These are phyloP conservation scores for Tricholoma terreum DNA, from an alignment of 768 basidiomycete species.

Conservation along the genomic window DNA sequence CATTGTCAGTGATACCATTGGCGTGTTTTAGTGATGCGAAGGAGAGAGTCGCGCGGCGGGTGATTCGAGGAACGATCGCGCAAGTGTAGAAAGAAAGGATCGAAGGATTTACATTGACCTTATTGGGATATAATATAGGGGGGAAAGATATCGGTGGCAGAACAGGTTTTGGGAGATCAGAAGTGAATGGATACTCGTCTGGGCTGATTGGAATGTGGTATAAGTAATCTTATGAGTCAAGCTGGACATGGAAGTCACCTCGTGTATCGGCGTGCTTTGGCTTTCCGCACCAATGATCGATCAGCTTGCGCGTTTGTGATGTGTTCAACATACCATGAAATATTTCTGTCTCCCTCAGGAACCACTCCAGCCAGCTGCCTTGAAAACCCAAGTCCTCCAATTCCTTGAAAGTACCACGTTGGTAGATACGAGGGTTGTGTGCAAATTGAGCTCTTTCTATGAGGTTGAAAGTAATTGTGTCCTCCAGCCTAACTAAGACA, in stretches of 20 bases:
- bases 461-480: slow-evolving; percentile 97
- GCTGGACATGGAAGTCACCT: slow-evolving; percentile 48
- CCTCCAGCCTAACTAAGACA: slow-evolving; percentile 87
- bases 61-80: slow-evolving; percentile 87
- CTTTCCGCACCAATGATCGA: slow-evolving; percentile 37
- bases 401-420: slow-evolving; percentile 74
- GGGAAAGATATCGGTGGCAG: slow-evolving; percentile 74
- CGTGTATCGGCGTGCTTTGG: slow-evolving; percentile 92
- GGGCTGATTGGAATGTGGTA: slow-evolving; percentile 53
- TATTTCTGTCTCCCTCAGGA: slow-evolving; percentile 89
- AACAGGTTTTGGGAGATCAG: slow-evolving; percentile 76
- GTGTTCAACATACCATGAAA: slow-evolving; percentile 75
- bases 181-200: slow-evolving; percentile 96
- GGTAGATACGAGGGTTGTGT: slow-evolving; percentile 87
- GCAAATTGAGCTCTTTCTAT: slow-evolving; percentile 98
- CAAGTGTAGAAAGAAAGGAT: slow-evolving; percentile 89
- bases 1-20: slow-evolving; percentile 61
- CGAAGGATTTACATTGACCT: slow-evolving; percentile 80
- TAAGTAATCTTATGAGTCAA: neutral
- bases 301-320: slow-evolving; percentile 2
- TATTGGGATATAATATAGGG: slow-evolving; percentile 71
- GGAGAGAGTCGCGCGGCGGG: slow-evolving; percentile 63
- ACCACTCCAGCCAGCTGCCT: slow-evolving; percentile 97
- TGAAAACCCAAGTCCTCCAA: slow-evolving; percentile 68
- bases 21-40: slow-evolving; percentile 65